phyloP scores from a whole-genome alignment of 352 stramenopile genomes.

The Phytophthora chlamydospora region DNA sequence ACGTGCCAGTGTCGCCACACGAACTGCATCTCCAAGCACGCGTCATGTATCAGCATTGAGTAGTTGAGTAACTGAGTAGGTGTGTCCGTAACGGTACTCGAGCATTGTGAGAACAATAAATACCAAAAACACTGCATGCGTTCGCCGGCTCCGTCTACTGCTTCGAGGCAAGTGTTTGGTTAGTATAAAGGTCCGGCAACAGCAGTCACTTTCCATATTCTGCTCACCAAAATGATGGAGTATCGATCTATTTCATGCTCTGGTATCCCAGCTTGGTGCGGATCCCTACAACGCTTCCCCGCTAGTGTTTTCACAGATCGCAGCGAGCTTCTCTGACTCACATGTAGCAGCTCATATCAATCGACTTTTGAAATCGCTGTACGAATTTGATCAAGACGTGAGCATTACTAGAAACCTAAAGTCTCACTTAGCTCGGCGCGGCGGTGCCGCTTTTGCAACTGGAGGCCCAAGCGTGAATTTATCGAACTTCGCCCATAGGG shows the following conservation, averaged over 20 bases:
- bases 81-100: too few relatives aligned
- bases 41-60: too few relatives aligned
- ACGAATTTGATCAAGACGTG: neutral
- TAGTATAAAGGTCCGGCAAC: neutral
- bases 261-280: neutral
- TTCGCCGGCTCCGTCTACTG: too few relatives aligned
- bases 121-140: too few relatives aligned
- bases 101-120: too few relatives aligned
- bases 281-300: neutral
- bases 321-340: neutral
- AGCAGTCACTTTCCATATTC: neutral
- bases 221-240: neutral
- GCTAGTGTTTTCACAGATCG: neutral
- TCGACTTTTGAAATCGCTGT: neutral
- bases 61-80: too few relatives aligned
- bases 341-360: neutral
- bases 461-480: neutral
- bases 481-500: conserved; percentile 22
- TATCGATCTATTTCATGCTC: neutral
- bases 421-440: neutral
- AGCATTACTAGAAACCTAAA: neutral
- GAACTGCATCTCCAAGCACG: too few relatives aligned
- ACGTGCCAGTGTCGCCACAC: too few relatives aligned
- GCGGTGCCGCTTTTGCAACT: neutral
- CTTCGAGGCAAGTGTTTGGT: too few relatives aligned